phyloP scores from a whole-genome alignment of 129 eudicot species.

The Tanacetum coccineum region DNA sequence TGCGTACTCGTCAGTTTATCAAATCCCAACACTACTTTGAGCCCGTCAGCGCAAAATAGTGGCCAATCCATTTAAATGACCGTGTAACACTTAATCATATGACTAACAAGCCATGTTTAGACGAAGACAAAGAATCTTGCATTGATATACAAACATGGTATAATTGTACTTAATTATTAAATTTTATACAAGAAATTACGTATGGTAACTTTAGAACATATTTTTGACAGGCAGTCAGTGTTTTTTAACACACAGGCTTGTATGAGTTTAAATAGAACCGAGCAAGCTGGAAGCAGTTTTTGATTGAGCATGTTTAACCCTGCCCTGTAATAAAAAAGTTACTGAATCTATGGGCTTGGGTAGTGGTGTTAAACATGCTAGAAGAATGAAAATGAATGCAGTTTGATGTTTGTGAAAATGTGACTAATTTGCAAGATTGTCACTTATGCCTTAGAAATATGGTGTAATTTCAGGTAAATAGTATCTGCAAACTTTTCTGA shows the following conservation, averaged over 20 bases:
- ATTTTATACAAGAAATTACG: not conserved
- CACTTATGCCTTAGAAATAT: too few species aligned
- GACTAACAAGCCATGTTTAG: conserved; percentile 62
- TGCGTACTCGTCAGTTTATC: too few species aligned
- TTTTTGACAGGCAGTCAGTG: conserved; percentile 52
- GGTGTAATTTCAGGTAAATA: too few species aligned
- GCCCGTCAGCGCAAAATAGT: conserved; percentile 47
- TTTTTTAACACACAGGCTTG: conserved; percentile 56
- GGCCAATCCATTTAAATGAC: conserved; percentile 63
- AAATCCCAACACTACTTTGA: too few species aligned
- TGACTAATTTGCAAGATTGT: too few species aligned
- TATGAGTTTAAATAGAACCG: conserved; percentile 67
- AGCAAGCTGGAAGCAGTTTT: too few species aligned
- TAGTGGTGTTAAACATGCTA: conserved; percentile 93
- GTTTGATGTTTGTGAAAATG: conserved; percentile 57
- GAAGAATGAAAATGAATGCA: conserved; percentile 65
- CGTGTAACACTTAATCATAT: conserved; percentile 63
- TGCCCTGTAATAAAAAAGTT: conserved; percentile 87
- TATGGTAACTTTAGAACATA: not conserved
- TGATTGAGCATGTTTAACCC: conserved; percentile 90
- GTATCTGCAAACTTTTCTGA: too few species aligned
- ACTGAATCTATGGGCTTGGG: conserved; percentile 79
- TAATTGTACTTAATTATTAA: not conserved
- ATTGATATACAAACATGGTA: not conserved
- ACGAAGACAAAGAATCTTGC: conserved; percentile 65